These are phyloP conservation scores for Penicillium occitanis DNA, from an alignment of 2,329 filamentous ascomycete species.

Conservation along the genomic window DNA sequence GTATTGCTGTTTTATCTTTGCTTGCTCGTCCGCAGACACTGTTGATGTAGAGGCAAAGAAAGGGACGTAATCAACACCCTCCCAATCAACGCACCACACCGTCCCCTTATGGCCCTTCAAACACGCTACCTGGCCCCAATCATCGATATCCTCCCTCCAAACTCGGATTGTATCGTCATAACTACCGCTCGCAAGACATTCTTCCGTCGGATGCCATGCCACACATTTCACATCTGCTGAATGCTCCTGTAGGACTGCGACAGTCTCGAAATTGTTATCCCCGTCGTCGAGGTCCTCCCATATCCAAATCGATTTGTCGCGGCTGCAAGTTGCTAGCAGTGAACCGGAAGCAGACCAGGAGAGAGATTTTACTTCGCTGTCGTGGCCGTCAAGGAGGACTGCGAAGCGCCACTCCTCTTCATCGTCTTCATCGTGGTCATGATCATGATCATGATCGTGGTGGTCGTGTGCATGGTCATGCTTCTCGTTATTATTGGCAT, in stretches of 20 bases:
- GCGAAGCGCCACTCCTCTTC: constrained; percentile 90
- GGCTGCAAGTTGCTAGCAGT: constrained; percentile 82
- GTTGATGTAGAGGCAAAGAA: constrained; percentile 16
- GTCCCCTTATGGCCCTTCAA: constrained; percentile 79
- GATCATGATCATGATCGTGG: constrained; percentile 45
- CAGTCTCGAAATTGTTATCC: constrained; percentile 95
- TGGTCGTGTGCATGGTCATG: background rate
- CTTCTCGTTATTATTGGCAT: constrained; percentile 28
- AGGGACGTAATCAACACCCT: constrained; percentile 44
- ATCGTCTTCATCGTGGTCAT: constrained; percentile 49
- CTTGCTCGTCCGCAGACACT: constrained; percentile 1
- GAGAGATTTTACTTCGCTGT: constrained; percentile 89
- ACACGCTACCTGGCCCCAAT: constrained; percentile 87
- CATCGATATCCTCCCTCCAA: constrained; percentile 87
- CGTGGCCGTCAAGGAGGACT: constrained; percentile 89
- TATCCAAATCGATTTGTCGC: constrained; percentile 96
- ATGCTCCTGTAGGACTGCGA: constrained; percentile 92
- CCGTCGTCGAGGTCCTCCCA: constrained; percentile 89
- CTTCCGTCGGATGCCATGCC: constrained; percentile 78
- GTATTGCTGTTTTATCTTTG: constrained; percentile 28
- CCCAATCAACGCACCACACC: constrained; percentile 82
- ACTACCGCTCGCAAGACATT: constrained; percentile 83
- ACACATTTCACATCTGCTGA: constrained; percentile 94
- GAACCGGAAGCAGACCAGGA: constrained; percentile 64
- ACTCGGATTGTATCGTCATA: constrained; percentile 90